A percentile compares a stretch with the other conserved stretches of the same genome.
These are phyloP conservation scores for Herpomyces periplanetae DNA, from an alignment of 2,329 filamentous ascomycete genomes.

Conservation along the genomic window DNA sequence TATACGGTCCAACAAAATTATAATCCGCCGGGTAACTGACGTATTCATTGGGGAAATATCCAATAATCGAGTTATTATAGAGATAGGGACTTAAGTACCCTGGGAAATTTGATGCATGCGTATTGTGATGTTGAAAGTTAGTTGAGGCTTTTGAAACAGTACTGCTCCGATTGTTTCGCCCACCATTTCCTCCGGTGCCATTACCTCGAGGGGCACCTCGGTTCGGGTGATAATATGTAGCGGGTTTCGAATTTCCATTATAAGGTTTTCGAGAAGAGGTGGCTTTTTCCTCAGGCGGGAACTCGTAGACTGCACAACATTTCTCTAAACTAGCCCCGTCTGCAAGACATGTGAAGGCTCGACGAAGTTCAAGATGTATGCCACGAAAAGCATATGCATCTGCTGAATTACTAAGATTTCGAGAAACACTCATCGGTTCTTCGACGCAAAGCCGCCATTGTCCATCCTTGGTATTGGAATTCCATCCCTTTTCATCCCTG, in stretches of 20 bases:
- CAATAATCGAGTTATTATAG: too few species aligned
- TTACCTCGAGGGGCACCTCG: constrained; percentile 11
- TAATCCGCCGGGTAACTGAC: too few species aligned
- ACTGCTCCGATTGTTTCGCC: constrained; percentile 10
- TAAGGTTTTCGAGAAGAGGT: constrained; percentile 17
- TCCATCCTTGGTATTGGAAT: constrained; percentile 34
- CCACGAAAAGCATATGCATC: constrained; percentile 80
- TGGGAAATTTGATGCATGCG: too few species aligned
- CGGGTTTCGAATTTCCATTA: constrained; percentile 14
- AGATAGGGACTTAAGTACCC: too few species aligned
- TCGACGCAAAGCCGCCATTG: constrained; percentile 79
- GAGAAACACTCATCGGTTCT: constrained; percentile 60
- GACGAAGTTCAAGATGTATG: constrained; percentile 50
- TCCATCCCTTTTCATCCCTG: constrained; percentile 62
- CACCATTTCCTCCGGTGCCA: constrained; percentile 10
- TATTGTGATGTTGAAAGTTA: too few species aligned
- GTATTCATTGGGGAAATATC: too few species aligned
- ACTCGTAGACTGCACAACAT: constrained; percentile 57
- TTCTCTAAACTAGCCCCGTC: constrained; percentile 31
- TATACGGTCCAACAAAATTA: too few species aligned
- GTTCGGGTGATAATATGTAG: constrained; percentile 13
- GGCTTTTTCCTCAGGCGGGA: constrained; percentile 34
- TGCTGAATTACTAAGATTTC: constrained; percentile 80
- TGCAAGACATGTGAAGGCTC: constrained; percentile 47
- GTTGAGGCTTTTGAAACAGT: too few species aligned